Base-by-base conservation (phyloP, 352 stramenopile species). In the Halophytophthora batemanensis region DNA sequence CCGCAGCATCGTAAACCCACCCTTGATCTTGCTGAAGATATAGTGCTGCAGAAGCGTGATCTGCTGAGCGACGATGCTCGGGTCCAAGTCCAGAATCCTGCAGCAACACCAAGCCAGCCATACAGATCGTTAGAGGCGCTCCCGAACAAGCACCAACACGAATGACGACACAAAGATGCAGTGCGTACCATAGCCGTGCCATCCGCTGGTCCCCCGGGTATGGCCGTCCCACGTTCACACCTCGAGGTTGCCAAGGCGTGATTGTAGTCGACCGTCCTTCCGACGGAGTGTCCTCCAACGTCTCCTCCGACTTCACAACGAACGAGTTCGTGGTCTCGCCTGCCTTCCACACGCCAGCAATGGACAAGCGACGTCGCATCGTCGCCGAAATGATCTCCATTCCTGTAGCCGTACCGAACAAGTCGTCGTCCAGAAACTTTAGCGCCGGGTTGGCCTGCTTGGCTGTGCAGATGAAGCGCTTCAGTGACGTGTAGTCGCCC, bases 21-120 rank as follows among this genome's bases (percentile, higher is more conserved):
- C 77, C 82, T 86, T 87, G 44, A 95, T 91, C 33, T 90, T 87
- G 59, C 84, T 92, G 59, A 93, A 91, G 18, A 95, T 64, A 50
- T 89, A 95, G 53, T 95, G 85, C 48, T 95, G 80, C 50, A 95
- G 80, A 43, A 91, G 39, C 2, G 85, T 93, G 51, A 95, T 87
- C 58, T 95, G 85, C 28, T 92, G 79, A 1, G 85, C 82, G 33
- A 95, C 77, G 1, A 88, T 71, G 45, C 76, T 87, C 13, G 78
- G 72, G 40, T 95, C 77, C 37, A 95, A 54, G 52, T 91, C 79
- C 53, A 93, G 61, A 10, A 93, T 70, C 77, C 73, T 90, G 41
- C 15, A 12, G 3, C 22, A 53, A 61, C 45, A 48, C 42, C 34
- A 31, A n/a, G 14, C 42, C 18, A 61, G 50, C 25, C 25, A 31